Evolutionary conservation across 495 filamentous ascomycete genomes (phyloP).

Genomic region (Neurospora pannonica): DNA sequence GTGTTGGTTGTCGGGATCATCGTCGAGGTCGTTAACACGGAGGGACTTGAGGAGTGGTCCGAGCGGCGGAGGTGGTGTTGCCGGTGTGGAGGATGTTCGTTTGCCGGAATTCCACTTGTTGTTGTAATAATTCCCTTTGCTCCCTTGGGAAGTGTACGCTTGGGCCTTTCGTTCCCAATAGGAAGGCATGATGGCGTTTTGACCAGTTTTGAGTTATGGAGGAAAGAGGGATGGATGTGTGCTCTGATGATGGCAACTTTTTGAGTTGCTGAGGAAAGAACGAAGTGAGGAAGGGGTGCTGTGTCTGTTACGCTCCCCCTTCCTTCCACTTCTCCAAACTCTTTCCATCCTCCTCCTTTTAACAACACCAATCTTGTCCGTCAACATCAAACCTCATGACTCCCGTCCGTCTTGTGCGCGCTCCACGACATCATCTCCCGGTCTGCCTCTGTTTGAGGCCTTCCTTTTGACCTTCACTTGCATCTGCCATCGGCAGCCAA

Average conservation of each 20-base stretch:
- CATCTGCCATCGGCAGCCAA: background rate
- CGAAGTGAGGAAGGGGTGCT: background rate
- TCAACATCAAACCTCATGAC: too few species aligned
- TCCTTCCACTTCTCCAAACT: background rate
- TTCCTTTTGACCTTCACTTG: background rate
- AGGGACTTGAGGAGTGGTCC: slow-evolving; percentile 18
- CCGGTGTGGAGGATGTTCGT: background rate
- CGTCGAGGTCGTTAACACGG: background rate
- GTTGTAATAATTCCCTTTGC: background rate
- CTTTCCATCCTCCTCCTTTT: background rate
- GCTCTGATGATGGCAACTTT: background rate
- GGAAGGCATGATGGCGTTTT: background rate
- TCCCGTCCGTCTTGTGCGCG: background rate
- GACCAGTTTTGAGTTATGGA: background rate
- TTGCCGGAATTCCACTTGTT: background rate
- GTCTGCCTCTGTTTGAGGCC: background rate
- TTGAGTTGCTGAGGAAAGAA: background rate
- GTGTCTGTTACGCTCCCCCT: background rate
- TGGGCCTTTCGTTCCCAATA: background rate
- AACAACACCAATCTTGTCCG: background rate
- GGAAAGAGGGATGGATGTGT: background rate
- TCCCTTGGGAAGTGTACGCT: background rate
- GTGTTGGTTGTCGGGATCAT: background rate
- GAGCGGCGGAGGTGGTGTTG: slow-evolving; percentile 9
- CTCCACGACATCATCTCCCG: background rate